Conservation (phyloP, 208 protist species). For the Leishmania arabica region DNA sequence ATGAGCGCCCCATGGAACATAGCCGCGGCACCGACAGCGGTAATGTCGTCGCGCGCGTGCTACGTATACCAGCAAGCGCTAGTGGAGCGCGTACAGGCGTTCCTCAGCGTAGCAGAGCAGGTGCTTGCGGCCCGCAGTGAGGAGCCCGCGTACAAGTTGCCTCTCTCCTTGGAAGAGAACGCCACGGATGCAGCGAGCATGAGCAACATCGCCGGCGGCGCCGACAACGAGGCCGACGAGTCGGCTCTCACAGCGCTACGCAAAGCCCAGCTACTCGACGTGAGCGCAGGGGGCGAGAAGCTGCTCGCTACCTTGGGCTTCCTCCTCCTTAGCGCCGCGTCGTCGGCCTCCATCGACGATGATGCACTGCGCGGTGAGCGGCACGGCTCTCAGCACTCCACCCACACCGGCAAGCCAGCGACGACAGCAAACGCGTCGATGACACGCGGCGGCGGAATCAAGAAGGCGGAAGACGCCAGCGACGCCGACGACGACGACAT, state of each 20-base stretch:
- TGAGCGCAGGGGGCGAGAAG: not conserved
- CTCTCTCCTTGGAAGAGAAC: not conserved
- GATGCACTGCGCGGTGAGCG: not conserved
- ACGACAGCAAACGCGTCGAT: not conserved
- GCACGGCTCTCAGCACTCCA: not conserved
- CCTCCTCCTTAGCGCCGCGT: constrained; percentile 3
- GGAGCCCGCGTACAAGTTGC: not conserved
- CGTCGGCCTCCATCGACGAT: not conserved
- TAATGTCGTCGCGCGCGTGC: constrained; percentile 16
- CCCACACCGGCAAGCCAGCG: not conserved
- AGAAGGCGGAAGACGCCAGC: not conserved
- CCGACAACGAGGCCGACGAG: not conserved
- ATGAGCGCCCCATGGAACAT: constrained; percentile 24
- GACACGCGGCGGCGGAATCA: not conserved
- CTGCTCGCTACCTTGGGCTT: constrained; percentile 3
- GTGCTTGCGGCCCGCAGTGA: not conserved
- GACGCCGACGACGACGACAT: not conserved
- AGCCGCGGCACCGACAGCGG: not conserved
- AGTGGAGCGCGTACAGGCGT: constrained; percentile 14
- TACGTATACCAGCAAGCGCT: constrained; percentile 24
- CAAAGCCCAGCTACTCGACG: constrained; percentile 4
- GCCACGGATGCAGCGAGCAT: not conserved
- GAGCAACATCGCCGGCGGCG: not conserved
- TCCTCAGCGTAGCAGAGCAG: constrained; percentile 24
- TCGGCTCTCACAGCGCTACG: constrained; percentile 4